Conservation (phyloP, 2,329 filamentous ascomycete genomes). For the Zasmidium cellare region DNA sequence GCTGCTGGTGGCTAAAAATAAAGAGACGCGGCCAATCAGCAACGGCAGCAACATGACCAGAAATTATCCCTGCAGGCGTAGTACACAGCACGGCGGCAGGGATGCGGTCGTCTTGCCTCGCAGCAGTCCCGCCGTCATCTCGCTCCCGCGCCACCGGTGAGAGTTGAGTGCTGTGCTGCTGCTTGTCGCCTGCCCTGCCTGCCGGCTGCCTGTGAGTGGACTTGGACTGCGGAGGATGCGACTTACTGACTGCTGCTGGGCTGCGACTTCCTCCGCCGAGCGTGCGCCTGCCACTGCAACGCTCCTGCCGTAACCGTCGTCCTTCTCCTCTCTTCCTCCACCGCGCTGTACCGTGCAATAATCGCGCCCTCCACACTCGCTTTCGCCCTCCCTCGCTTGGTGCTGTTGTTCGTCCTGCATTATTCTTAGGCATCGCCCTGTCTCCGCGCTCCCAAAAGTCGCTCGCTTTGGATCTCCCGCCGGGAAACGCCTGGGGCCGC, state of each 20-base stretch:
- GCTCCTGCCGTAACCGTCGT: not conserved
- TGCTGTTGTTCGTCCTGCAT: not conserved
- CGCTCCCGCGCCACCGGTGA: not conserved
- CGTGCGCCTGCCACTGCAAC: not conserved
- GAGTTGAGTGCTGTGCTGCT: too few relatives aligned
- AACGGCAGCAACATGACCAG: not conserved
- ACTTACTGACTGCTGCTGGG: too few relatives aligned
- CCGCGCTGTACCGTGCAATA: not conserved
- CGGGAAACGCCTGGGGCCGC: conserved; percentile 6
- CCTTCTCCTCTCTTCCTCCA: not conserved
- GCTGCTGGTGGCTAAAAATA: not conserved
- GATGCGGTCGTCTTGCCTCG: not conserved
- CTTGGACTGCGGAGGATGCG: not conserved
- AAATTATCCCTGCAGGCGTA: not conserved
- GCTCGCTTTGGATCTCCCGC: conserved; percentile 7
- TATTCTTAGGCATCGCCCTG: not conserved
- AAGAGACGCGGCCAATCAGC: not conserved
- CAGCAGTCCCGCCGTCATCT: not conserved
- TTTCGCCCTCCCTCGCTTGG: not conserved
- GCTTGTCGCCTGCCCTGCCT: too few relatives aligned
- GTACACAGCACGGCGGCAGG: not conserved
- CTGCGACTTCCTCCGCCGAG: not conserved
- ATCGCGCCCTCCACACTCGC: not conserved
- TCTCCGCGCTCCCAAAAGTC: not conserved
- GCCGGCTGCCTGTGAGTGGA: too few relatives aligned